Conservation (phyloP, 2,329 filamentous ascomycete species). For the Graphilbum sp. region DNA sequence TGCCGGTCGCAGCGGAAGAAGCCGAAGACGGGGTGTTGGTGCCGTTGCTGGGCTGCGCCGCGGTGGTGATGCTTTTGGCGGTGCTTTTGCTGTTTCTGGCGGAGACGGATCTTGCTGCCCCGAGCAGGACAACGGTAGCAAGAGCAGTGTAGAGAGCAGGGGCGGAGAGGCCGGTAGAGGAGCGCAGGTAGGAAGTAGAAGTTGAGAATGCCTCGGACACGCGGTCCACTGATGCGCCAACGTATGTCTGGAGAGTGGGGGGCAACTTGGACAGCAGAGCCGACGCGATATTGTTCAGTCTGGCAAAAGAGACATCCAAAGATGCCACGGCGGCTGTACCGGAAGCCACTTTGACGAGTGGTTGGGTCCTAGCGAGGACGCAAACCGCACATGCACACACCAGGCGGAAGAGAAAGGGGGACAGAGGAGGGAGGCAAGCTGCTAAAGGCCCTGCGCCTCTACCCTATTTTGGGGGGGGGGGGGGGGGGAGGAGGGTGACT, state of each 20-base stretch:
- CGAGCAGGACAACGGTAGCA: conserved; percentile 28
- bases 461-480: no score
- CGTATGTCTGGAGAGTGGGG: conserved; percentile 35
- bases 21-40: neutral
- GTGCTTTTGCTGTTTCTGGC: conserved; percentile 1
- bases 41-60: neutral
- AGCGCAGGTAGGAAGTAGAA: conserved; percentile 33
- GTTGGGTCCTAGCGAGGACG: conserved; percentile 23
- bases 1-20: neutral
- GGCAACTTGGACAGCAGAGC: conserved; percentile 20
- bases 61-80: conserved; percentile 6
- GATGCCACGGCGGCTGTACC: conserved; percentile 40
- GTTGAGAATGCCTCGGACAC: conserved; percentile 31
- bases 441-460: no score
- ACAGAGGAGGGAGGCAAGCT: neutral
- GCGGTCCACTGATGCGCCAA: conserved; percentile 34
- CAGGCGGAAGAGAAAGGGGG: neutral
- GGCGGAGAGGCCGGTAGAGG: conserved; percentile 32
- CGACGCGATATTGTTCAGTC: conserved; percentile 39
- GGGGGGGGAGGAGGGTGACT: no score
- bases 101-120: conserved; percentile 24
- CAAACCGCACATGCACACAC: conserved; percentile 6
- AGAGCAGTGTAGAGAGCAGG: conserved; percentile 33
- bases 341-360: conserved; percentile 45
- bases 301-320: conserved; percentile 36